Conservation (phyloP, 2,329 filamentous ascomycete genomes). For the Monosporascus sp. region DNA sequence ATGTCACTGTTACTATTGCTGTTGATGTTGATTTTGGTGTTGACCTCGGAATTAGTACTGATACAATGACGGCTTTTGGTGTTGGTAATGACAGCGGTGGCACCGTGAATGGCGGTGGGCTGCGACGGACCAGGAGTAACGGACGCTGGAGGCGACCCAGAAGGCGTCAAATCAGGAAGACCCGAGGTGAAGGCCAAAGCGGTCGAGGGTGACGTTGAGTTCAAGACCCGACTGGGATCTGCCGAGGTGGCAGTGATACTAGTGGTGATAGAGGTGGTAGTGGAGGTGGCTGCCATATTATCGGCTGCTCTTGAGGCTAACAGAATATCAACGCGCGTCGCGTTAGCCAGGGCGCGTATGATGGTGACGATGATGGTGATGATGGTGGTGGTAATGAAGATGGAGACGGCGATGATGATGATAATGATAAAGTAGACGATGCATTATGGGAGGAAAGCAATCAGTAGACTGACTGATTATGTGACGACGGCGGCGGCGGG, state of each 20-base stretch:
- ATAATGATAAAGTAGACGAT: not conserved
- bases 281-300: not conserved
- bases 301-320: not conserved
- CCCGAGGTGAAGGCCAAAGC: not conserved
- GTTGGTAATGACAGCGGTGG: not conserved
- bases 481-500: not conserved
- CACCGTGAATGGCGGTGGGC: not conserved
- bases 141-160: not conserved
- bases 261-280: not conserved
- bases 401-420: not conserved
- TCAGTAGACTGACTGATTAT: no score
- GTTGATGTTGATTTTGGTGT: conserved; percentile 1
- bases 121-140: not conserved
- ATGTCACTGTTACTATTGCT: not conserved
- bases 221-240: not conserved
- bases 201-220: not conserved
- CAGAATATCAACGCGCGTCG: not conserved
- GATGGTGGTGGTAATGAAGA: not conserved
- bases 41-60: not conserved
- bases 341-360: not conserved
- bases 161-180: not conserved
- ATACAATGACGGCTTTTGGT: not conserved
- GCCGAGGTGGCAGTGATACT: not conserved
- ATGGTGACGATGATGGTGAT: not conserved
- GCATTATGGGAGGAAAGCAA: not conserved